phyloP scores from a whole-genome alignment of 768 basidiomycete species.

The Lactarius indigo region DNA sequence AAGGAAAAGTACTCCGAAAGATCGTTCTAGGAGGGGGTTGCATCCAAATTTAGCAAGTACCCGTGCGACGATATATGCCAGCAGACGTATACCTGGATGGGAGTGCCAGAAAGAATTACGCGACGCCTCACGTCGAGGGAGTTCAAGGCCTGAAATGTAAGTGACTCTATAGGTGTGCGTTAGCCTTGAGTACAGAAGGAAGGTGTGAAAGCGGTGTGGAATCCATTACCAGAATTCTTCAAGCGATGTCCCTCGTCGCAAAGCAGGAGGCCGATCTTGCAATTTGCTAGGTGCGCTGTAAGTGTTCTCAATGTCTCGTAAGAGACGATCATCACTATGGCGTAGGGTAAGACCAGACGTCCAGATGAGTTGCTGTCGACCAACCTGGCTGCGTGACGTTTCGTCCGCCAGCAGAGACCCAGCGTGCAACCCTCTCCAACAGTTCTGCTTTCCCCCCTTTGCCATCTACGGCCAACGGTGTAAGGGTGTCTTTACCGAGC shows the following conservation, averaged over 20 bases:
- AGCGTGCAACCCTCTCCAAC: conserved; percentile 74
- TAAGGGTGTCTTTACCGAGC: conserved; percentile 82
- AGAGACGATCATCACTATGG: conserved; percentile 93
- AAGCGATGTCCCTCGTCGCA: conserved; percentile 97
- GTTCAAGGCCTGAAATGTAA: conserved; percentile 83
- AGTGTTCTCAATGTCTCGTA: conserved; percentile 92
- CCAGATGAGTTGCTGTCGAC: conserved; percentile 15
- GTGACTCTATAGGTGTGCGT: conserved; percentile 54
- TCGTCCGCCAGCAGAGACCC: conserved; percentile 86
- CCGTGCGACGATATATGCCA: neutral
- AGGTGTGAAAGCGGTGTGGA: conserved; percentile 26
- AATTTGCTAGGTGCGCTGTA: conserved; percentile 68
- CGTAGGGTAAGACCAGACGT: neutral
- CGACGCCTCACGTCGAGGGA: conserved; percentile 81
- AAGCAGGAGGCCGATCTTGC: conserved; percentile 85
- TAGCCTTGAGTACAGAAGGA: neutral
- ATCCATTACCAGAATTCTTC: conserved; percentile 81
- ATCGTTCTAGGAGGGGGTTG: conserved; percentile 71
- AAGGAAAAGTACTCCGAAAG: conserved; percentile 93
- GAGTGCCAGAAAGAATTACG: conserved; percentile 92
- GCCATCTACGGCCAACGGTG: conserved; percentile 87
- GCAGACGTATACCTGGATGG: conserved; percentile 62
- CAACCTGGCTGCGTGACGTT: conserved; percentile 89
- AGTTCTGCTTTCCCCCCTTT: conserved; percentile 84
- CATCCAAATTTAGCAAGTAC: neutral